Conservation (phyloP, 768 basidiomycete species). For the Rhodotorula graminis region DNA sequence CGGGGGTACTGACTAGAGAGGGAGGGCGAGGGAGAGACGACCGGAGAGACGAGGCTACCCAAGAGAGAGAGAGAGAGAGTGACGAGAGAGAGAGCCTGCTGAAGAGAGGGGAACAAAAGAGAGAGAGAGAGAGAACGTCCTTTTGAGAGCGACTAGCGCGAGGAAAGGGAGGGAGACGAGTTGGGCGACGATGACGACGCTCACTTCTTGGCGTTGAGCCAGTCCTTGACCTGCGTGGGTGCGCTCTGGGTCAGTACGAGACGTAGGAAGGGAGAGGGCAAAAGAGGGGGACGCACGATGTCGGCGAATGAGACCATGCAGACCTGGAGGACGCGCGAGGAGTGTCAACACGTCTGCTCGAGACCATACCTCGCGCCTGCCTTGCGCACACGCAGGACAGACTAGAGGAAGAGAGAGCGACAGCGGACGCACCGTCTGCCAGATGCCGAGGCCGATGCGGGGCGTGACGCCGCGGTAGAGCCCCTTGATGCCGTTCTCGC, state of each 20-base stretch:
- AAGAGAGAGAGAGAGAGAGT: background rate
- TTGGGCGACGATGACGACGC: too few species aligned
- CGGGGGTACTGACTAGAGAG: background rate
- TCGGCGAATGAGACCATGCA: slow-evolving; percentile 99
- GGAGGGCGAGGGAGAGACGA: background rate
- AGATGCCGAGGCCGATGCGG: slow-evolving; percentile 89
- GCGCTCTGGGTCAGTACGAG: background rate
- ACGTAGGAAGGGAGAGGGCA: rapidly evolving
- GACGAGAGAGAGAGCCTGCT: background rate
- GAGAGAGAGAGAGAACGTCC: background rate
- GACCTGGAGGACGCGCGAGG: slow-evolving; percentile 48
- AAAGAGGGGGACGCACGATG: slow-evolving; percentile 57
- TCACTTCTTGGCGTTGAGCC: slow-evolving; percentile 9
- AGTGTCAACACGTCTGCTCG: too few species aligned
- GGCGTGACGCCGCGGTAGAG: slow-evolving; percentile 97
- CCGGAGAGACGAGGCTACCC: background rate
- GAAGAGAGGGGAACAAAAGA: background rate
- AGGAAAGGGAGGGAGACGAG: background rate
- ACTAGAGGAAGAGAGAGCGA: background rate
- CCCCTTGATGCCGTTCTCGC: slow-evolving; percentile 91
- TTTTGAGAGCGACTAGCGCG: background rate
- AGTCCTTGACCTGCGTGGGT: slow-evolving; percentile 4
- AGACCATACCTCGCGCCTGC: too few species aligned
- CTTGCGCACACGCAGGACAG: background rate
- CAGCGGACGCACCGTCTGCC: slow-evolving; percentile 66